Percentiles rank a stretch among this genome's conserved stretches.
Conservation (phyloP, 2,329 filamentous ascomycete genomes). For the Penicillium aurantiogriseum region DNA sequence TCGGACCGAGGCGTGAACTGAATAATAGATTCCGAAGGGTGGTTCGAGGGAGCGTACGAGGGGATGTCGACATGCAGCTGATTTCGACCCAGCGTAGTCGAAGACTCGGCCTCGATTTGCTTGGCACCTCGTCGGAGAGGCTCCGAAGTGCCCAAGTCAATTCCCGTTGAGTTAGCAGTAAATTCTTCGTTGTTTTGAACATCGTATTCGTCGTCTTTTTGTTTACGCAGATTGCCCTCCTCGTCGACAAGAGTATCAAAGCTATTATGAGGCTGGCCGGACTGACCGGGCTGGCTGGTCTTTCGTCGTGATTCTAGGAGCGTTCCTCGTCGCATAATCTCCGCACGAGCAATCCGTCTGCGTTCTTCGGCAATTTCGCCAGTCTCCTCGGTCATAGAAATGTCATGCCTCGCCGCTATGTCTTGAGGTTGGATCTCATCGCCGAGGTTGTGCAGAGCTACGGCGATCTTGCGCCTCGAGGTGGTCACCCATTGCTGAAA, state of each 20-base stretch:
- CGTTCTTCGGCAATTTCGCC: conserved; percentile 46
- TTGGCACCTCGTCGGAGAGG: conserved; percentile 28
- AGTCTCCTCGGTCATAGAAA: conserved; percentile 49
- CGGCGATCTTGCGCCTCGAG: conserved; percentile 60
- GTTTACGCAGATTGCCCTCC: conserved; percentile 36
- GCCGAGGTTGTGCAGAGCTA: conserved; percentile 58
- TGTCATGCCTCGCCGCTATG: conserved; percentile 38
- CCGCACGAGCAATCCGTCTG: conserved; percentile 44
- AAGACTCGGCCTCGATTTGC: conserved; percentile 8
- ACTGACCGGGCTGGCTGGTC: conserved; percentile 19
- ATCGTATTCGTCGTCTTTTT: conserved; percentile 8
- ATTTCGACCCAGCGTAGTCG: conserved; percentile 15
- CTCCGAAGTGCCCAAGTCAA: conserved; percentile 32
- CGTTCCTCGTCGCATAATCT: conserved; percentile 45
- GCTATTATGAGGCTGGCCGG: conserved; percentile 23
- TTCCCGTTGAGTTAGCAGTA: conserved; percentile 38
- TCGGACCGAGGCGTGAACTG: conserved; percentile 50
- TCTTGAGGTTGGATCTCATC: conserved; percentile 57
- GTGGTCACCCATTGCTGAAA: conserved; percentile 62
- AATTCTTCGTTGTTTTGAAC: conserved; percentile 10
- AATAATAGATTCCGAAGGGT: conserved; percentile 44
- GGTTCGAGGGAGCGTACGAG: conserved; percentile 36
- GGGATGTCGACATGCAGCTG: conserved; percentile 30
- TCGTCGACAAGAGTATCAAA: conserved; percentile 49
- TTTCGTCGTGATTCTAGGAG: conserved; percentile 41